phyloP scores from a whole-genome alignment of 2,329 filamentous ascomycete genomes.

The Herpomyces periplanetae region DNA sequence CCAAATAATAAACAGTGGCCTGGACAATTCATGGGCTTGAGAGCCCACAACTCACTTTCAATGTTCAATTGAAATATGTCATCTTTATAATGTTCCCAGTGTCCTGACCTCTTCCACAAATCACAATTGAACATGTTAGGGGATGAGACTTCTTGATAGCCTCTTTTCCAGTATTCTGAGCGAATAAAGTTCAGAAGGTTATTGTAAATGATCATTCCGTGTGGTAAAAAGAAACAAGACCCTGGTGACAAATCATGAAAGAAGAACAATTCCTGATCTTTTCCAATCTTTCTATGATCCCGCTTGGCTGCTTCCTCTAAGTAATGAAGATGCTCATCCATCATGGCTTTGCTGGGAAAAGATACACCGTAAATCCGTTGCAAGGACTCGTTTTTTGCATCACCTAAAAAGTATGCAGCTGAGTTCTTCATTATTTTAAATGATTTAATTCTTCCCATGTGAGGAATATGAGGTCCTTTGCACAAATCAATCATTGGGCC shows the following conservation, averaged over 20 bases:
- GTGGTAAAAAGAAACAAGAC: conserved; percentile 61
- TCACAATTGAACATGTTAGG: conserved; percentile 86
- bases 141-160: conserved; percentile 74
- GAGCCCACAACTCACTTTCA: conserved; percentile 45
- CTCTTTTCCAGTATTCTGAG: conserved; percentile 61
- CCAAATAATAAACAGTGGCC: conserved; percentile 65
- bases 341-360: conserved; percentile 80
- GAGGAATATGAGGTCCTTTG: conserved; percentile 66
- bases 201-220: conserved; percentile 77
- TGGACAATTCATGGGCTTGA: conserved; percentile 97
- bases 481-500: conserved; percentile 83
- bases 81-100: conserved; percentile 74
- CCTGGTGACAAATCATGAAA: conserved; percentile 82
- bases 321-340: conserved; percentile 73
- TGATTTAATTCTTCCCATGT: conserved; percentile 51
- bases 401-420: conserved; percentile 65
- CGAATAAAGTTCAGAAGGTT: conserved; percentile 42
- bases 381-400: conserved; percentile 67
- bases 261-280: conserved; percentile 88
- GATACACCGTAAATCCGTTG: conserved; percentile 90
- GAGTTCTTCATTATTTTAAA: conserved; percentile 21
- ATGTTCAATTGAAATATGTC: conserved; percentile 67
- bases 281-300: conserved; percentile 69
- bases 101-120: conserved; percentile 73
- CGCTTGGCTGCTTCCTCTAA: conserved; percentile 92